A percentile compares a stretch with the other conserved stretches of the same genome.
Evolutionary conservation across 192 early-diverging fungal species (phyloP).

Genomic region (Paraglomus brasilianum): DNA sequence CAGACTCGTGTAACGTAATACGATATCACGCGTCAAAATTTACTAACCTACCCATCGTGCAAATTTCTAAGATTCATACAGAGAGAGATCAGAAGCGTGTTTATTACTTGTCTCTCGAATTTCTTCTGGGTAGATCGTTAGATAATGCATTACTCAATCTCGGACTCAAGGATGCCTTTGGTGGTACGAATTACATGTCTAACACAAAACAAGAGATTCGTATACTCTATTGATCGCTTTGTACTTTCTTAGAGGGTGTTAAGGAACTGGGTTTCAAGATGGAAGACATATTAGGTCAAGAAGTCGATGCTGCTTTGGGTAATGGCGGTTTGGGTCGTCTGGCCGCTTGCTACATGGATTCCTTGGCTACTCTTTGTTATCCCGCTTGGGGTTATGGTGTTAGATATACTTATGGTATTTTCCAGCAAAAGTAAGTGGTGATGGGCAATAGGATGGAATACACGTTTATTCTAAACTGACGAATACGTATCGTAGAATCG

Average conservation of each 20-base stretch:
- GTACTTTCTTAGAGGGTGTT: conserved; percentile 46
- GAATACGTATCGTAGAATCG: conserved; percentile 48
- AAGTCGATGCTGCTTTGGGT: conserved; percentile 94
- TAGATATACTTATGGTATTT: conserved; percentile 98
- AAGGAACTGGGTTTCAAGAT: conserved; percentile 84
- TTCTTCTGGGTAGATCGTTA: conserved; percentile 93
- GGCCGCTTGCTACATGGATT: conserved; percentile 98
- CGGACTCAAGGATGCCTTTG: conserved; percentile 77
- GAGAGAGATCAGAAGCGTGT: conserved; percentile 86
- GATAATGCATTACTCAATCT: conserved; percentile 95
- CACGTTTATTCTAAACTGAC: neutral
- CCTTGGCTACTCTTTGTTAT: conserved; percentile 88
- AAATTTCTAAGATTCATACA: conserved; percentile 56
- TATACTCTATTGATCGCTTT: neutral
- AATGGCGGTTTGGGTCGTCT: conserved; percentile 97
- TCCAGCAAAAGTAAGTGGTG: conserved; percentile 76
- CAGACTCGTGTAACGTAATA: neutral
- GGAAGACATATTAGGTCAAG: conserved; percentile 92
- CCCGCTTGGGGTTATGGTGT: conserved; percentile 98
- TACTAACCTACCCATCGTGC: neutral
- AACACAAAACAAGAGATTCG: conserved; percentile 19
- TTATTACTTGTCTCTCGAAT: conserved; percentile 98
- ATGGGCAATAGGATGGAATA: neutral
- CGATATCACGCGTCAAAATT: neutral
- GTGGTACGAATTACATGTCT: conserved; percentile 43